A percentile compares a stretch with the other conserved stretches of the same genome.
Conservation (phyloP, 305 asterid genomes). For the Lippia alba region DNA sequence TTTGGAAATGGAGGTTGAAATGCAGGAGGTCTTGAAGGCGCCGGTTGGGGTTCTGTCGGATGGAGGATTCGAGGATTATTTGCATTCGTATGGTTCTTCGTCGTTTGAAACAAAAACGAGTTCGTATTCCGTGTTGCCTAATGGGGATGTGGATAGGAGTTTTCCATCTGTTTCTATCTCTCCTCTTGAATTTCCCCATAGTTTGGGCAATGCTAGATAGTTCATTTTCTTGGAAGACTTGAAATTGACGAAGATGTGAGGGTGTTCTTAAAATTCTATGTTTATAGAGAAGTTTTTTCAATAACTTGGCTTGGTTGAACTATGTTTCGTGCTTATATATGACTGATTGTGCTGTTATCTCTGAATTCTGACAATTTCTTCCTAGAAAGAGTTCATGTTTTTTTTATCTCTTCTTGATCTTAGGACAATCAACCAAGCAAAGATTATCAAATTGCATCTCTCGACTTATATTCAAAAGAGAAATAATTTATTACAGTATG, state of each 20-base stretch:
- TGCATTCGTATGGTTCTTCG: slow-evolving; percentile 61
- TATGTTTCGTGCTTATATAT: neutral
- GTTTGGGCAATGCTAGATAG: slow-evolving; percentile 40
- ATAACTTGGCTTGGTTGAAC: neutral
- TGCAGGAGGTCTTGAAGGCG: slow-evolving; percentile 45
- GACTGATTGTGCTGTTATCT: neutral
- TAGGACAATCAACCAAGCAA: too few species aligned
- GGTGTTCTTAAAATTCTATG: neutral
- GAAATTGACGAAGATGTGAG: neutral
- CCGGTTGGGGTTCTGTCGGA: slow-evolving; percentile 36
- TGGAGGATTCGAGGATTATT: slow-evolving; percentile 58
- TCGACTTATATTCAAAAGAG: too few species aligned
- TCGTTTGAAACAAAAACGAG: slow-evolving; percentile 44
- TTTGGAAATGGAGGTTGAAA: slow-evolving; percentile 54
- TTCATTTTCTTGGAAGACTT: neutral
- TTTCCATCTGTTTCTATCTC: slow-evolving; percentile 43
- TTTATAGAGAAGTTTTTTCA: neutral
- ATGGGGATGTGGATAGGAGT: slow-evolving; percentile 39
- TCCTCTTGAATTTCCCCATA: slow-evolving; percentile 32
- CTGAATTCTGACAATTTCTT: neutral
- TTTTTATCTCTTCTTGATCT: too few species aligned
- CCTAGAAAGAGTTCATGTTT: too few species aligned
- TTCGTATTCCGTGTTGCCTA: slow-evolving; percentile 26
- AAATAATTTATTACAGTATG: too few species aligned
- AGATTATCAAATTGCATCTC: too few species aligned